Evolutionary conservation across 2,329 filamentous ascomycete genomes (phyloP).

Genomic region (Capronia americana): DNA sequence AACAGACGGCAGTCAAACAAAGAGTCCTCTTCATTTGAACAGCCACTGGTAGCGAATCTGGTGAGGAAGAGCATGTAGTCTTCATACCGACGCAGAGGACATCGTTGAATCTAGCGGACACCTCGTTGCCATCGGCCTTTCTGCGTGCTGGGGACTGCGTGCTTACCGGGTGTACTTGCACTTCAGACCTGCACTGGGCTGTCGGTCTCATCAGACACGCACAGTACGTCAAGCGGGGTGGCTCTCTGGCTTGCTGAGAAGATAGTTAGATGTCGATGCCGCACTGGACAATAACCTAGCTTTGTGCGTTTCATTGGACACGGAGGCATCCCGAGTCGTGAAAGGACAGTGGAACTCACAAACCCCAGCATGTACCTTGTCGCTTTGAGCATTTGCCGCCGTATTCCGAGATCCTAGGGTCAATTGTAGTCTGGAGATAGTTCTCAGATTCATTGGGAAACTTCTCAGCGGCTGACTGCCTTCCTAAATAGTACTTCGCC

Average conservation of each 20-base stretch:
- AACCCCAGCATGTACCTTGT: neutral
- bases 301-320: neutral
- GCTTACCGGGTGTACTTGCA: neutral
- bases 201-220: neutral
- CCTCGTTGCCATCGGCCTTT: neutral
- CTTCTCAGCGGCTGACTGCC: neutral
- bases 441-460: neutral
- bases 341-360: neutral
- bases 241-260: neutral
- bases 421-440: neutral
- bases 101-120: neutral
- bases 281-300: neutral
- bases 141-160: neutral
- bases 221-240: neutral
- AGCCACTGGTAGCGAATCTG: neutral
- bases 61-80: neutral
- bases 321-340: neutral
- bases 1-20: neutral
- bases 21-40: neutral
- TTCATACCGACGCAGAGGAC: neutral
- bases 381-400: neutral
- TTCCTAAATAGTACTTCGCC: constrained; percentile 1
- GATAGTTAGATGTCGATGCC: neutral
- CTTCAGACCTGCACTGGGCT: neutral
- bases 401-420: neutral